Base-by-base conservation (phyloP, 2,329 filamentous ascomycete species). In the Chrysoporthe cubensis region DNA sequence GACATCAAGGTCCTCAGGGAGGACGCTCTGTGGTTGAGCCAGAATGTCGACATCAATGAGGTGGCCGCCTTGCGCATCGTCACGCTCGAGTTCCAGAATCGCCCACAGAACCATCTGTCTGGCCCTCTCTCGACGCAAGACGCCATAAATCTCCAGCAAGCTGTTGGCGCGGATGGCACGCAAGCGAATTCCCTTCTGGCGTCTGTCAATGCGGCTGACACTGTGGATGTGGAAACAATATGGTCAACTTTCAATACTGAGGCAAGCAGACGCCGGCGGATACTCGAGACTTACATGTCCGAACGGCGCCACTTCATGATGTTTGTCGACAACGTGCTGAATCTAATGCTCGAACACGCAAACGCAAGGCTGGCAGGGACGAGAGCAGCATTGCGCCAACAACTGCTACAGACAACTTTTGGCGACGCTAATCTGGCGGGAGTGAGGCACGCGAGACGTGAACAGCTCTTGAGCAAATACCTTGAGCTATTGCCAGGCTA, bases 1-100 rank as follows among this genome's bases (percentile, higher is more conserved):
- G 88, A 94, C 75, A 83, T 97, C 72, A 88, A 91, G 50, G 83
- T 91, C 75, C 88, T 98, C 77, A 97, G 97, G 80, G 87, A 88
- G 59, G 94, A 98, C 81, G 87, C 93, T 44, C 77, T 91, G 72
- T 98, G 94, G 94, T 82, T 99, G 70, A 94, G 93, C 78, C 88
- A 91, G 74, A 88, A 90, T 75, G 88, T 90, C 62, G 85, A 87
- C 57, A 88, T 97, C 71, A 93, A 96, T 77, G 90, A 97, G 77
- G 83, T 96, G 56, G 88, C 90, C 14, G 94, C 95, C 37, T 83
- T 99, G 74, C 88, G 96, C 69, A 84, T 97, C 56, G 90, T 90
- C 2, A 82, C 96, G 7, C 80, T 96, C 58, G 96, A 98, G 83
- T 92, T 91, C 84, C 95, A 98, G 79, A 87, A 87, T 71, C 88